Evolutionary conservation across 495 filamentous ascomycete species (phyloP).

Genomic region (Lophiotrema nucula): DNA sequence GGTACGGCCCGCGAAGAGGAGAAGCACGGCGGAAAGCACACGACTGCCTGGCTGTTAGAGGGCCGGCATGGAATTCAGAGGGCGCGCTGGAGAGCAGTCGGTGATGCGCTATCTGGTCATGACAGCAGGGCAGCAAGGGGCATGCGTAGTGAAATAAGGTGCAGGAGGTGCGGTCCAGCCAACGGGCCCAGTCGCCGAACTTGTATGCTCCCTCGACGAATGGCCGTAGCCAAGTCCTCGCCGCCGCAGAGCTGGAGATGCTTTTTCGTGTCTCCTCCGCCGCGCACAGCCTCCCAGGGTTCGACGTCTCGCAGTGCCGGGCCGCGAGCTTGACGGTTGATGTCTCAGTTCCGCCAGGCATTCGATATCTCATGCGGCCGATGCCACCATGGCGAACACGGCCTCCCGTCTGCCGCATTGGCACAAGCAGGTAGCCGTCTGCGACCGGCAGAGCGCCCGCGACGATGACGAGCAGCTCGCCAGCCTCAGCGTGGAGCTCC

Average conservation of each 20-base stretch:
- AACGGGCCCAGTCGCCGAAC: background rate
- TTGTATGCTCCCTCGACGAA: background rate
- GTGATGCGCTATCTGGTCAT: no score
- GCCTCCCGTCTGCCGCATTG: background rate
- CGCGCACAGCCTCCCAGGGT: constrained; percentile 10
- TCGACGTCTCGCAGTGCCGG: no score
- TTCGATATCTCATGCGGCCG: no score
- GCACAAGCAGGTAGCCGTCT: background rate
- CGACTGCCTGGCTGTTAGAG: background rate
- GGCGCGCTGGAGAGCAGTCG: no score
- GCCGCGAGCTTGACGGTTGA: no score
- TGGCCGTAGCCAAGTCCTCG: background rate
- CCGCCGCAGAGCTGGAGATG: background rate
- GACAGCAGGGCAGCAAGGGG: no score
- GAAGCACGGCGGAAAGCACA: background rate
- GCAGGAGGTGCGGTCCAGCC: background rate
- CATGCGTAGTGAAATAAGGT: no score
- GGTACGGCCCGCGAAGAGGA: background rate
- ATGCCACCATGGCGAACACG: no score
- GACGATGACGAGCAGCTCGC: background rate
- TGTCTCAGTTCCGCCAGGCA: no score
- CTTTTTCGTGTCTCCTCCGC: background rate
- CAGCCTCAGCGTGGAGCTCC: background rate
- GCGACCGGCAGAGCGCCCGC: background rate
- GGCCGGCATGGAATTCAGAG: background rate